These are phyloP conservation scores for Sugiyamaella paludigena DNA, from an alignment of 1,139 yeast genomes.

Conservation along the genomic window DNA sequence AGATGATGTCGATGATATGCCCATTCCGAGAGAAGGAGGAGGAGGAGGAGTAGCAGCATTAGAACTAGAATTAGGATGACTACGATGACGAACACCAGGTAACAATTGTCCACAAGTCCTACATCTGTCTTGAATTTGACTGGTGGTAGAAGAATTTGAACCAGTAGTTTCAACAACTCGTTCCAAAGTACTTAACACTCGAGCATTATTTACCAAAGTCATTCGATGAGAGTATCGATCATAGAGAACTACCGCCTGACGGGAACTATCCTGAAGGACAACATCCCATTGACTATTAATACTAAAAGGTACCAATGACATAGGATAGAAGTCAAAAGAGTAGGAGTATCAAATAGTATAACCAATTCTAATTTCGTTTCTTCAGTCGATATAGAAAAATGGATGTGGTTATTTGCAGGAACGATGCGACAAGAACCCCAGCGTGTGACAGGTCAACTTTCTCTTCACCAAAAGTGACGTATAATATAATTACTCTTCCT, in stretches of 20 bases:
- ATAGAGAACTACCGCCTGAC: constrained; percentile 36
- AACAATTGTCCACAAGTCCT: constrained; percentile 31
- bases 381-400: too few species aligned
- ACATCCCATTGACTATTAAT: constrained; percentile 31
- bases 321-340: too few species aligned
- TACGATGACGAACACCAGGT: not conserved
- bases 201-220: constrained; percentile 32
- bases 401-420: too few species aligned
- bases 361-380: not conserved
- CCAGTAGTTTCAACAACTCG: not conserved
- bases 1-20: not conserved
- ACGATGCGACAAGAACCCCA: too few species aligned
- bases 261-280: constrained; percentile 24
- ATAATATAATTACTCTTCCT: too few species aligned
- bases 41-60: not conserved
- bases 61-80: not conserved
- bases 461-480: too few species aligned
- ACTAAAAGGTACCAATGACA: constrained; percentile 36
- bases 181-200: constrained; percentile 11
- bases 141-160: not conserved
- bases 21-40: not conserved
- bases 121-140: constrained; percentile 18
- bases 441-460: too few species aligned
- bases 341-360: too few species aligned
- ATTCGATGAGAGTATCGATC: constrained; percentile 32